phyloP scores from a whole-genome alignment of 768 basidiomycete genomes.

The Rhodocollybia butyracea region DNA sequence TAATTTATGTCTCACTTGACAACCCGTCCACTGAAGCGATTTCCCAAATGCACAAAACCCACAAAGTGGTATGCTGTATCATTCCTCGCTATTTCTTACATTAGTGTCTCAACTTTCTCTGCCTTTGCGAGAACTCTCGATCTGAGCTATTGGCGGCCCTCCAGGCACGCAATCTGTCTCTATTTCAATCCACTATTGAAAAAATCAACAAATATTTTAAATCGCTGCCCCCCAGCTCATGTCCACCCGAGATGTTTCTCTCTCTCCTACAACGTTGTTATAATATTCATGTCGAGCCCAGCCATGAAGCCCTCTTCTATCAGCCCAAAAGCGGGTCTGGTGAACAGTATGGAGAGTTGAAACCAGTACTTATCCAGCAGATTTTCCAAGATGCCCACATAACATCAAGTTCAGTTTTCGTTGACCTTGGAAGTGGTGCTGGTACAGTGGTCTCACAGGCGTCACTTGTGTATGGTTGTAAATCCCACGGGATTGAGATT shows the following conservation, averaged over 20 bases:
- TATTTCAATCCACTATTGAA: not conserved
- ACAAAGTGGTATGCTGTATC: not conserved
- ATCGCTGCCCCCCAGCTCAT: not conserved
- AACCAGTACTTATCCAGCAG: not conserved
- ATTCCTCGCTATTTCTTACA: not conserved
- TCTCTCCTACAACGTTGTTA: not conserved
- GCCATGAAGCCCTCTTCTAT: not conserved
- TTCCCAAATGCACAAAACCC: not conserved
- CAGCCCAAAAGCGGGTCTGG: not conserved
- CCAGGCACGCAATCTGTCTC: not conserved
- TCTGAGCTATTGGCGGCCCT: not conserved
- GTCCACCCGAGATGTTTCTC: not conserved
- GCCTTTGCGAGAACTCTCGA: not conserved
- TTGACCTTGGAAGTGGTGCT: not conserved
- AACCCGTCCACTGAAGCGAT: not conserved
- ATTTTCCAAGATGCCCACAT: not conserved
- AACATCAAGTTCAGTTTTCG: not conserved
- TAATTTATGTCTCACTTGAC: not conserved
- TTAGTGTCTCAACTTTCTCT: not conserved
- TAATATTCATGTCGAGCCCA: not conserved
- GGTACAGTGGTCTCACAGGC: not conserved
- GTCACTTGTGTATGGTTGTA: not conserved
- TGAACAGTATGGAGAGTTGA: not conserved
- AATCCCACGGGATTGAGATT: not conserved
- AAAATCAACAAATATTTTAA: not conserved